Conservation (phyloP, 495 filamentous ascomycete species). For the Friedmanniomyces simplex region DNA sequence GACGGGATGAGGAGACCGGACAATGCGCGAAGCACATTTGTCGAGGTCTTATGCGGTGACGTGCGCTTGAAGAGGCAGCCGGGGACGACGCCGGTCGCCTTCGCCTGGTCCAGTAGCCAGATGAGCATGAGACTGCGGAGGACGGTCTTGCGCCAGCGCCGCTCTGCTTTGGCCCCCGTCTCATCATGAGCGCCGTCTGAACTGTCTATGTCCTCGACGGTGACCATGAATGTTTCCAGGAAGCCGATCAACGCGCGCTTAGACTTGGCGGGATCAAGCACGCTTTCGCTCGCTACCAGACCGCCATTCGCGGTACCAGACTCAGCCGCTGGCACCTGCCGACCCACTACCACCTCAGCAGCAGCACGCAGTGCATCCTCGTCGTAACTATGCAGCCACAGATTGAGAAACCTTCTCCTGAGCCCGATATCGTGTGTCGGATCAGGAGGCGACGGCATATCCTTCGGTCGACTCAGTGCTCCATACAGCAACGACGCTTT, state of each 20-base stretch:
- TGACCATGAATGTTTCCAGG: conserved; percentile 48
- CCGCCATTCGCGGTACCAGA: not conserved
- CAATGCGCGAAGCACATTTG: conserved; percentile 43
- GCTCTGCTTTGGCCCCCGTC: conserved; percentile 17
- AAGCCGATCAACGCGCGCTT: conserved; percentile 40
- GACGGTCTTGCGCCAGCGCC: conserved; percentile 46
- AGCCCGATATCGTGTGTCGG: conserved; percentile 43
- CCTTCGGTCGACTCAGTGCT: conserved; percentile 45
- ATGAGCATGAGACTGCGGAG: conserved; percentile 53
- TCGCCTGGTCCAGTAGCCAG: conserved; percentile 47
- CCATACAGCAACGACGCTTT: conserved; percentile 56
- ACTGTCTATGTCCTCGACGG: conserved; percentile 43
- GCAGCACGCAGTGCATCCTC: conserved; percentile 40
- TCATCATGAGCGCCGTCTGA: not conserved
- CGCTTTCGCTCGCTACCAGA: not conserved
- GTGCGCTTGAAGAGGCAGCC: conserved; percentile 37
- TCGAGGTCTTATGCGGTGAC: conserved; percentile 49
- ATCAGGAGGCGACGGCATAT: conserved; percentile 18
- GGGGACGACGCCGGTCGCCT: conserved; percentile 30
- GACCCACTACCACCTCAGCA: conserved; percentile 51
- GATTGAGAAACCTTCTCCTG: conserved; percentile 43
- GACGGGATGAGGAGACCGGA: conserved; percentile 47
- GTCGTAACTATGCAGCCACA: conserved; percentile 52
- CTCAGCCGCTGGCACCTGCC: conserved; percentile 32
- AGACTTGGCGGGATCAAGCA: conserved; percentile 5